Conservation (phyloP, 345 rosid genomes). For the Eucalyptus victrix region DNA sequence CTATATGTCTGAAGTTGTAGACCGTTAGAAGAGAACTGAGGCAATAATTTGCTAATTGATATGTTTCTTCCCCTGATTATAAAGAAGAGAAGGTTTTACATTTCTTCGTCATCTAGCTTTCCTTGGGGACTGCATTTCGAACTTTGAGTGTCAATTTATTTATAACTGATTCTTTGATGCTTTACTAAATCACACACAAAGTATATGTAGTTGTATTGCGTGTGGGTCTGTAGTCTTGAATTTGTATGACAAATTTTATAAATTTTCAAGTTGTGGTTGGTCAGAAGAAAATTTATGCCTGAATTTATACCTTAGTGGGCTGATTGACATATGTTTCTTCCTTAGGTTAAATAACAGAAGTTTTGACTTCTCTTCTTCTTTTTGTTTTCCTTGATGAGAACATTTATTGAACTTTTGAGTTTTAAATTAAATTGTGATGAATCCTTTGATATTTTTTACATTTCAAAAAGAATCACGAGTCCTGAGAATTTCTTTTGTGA, state of each 20-base stretch:
- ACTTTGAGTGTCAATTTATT: not conserved
- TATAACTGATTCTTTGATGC: not conserved
- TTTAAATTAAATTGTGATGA: not conserved
- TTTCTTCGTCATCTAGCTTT: not conserved
- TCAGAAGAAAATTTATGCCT: not conserved
- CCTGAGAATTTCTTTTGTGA: not conserved
- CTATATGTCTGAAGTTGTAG: not conserved
- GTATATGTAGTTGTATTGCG: not conserved
- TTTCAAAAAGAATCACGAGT: not conserved
- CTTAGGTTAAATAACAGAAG: not conserved
- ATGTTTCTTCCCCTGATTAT: not conserved
- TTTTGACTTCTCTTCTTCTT: not conserved
- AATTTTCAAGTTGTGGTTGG: not conserved
- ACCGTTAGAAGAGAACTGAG: not conserved
- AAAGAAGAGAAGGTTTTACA: not conserved
- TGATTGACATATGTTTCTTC: not conserved
- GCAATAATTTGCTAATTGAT: not conserved
- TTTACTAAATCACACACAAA: not conserved
- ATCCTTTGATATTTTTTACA: not conserved
- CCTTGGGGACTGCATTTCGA: not conserved
- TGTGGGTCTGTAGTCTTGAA: not conserved
- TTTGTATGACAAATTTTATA: not conserved
- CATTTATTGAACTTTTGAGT: not conserved
- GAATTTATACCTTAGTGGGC: not conserved
- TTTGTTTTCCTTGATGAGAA: not conserved